Evolutionary conservation across 345 rosid species (phyloP).

Genomic region (Heritiera fomes): DNA sequence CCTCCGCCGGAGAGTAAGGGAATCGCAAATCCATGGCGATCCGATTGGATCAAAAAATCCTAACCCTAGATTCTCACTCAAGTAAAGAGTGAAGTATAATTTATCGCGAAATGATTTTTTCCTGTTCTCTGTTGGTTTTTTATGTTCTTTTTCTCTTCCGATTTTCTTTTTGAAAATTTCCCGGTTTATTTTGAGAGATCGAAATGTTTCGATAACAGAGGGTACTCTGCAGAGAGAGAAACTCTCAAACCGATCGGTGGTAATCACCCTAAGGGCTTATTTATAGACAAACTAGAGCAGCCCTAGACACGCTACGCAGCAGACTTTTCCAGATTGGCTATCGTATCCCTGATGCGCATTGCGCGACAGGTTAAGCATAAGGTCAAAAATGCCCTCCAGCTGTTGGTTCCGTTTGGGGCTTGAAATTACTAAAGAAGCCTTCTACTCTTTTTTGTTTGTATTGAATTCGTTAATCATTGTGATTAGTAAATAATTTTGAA

Average conservation of each 20-base stretch:
- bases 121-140: not conserved
- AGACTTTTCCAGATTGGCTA: not conserved
- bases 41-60: slow-evolving; percentile 2
- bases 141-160: not conserved
- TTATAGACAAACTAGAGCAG: slow-evolving; percentile 15
- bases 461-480: too few relatives aligned
- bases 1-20: slow-evolving; percentile 93
- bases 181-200: slow-evolving; percentile 16
- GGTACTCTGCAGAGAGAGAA: not conserved
- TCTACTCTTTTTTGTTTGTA: too few relatives aligned
- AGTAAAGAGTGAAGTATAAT: not conserved
- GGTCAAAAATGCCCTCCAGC: not conserved
- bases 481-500: too few relatives aligned
- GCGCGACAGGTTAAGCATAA: not conserved
- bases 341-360: not conserved
- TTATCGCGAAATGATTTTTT: not conserved
- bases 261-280: not conserved
- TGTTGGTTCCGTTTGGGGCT: not conserved
- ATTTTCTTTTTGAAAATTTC: not conserved
- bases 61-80: not conserved
- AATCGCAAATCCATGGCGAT: slow-evolving; percentile 64
- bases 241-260: not conserved
- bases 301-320: not conserved
- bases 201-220: not conserved
- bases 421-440: too few relatives aligned